Conservation (phyloP, 73 alveolate species). For the Paraurostyla sp. region DNA sequence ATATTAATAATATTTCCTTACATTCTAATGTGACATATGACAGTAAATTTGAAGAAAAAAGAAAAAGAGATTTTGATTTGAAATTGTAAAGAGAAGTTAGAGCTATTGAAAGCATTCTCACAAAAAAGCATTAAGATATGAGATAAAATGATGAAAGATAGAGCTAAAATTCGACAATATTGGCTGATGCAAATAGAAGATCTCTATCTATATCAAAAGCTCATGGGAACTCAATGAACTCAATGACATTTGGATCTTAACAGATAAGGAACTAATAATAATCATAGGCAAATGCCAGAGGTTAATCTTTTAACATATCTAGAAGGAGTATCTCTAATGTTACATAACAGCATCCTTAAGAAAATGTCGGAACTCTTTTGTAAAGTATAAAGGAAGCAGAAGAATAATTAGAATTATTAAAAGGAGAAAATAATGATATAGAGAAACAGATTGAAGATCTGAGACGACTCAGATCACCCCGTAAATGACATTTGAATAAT, state of each 20-base stretch:
- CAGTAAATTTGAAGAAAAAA: conserved; percentile 1
- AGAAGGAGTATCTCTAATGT: not conserved
- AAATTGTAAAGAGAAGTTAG: conserved; percentile 20
- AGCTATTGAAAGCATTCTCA: not conserved
- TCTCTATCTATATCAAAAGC: not conserved
- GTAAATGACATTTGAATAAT: not conserved
- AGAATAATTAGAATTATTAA: conserved; percentile 17
- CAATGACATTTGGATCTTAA: conserved; percentile 17
- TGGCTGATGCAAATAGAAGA: not conserved
- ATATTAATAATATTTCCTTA: not conserved
- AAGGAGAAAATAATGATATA: conserved; percentile 26
- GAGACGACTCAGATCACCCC: conserved; percentile 27
- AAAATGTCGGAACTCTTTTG: conserved; percentile 20
- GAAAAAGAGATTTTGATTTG: conserved; percentile 43
- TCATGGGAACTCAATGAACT: not conserved
- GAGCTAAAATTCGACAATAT: not conserved
- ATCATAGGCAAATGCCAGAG: not conserved
- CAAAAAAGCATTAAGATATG: conserved; percentile 15
- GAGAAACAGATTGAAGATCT: conserved; percentile 3
- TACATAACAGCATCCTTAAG: not conserved
- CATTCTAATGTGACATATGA: not conserved
- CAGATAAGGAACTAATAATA: not conserved
- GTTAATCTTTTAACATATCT: not conserved
- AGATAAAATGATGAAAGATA: not conserved
- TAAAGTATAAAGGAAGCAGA: conserved; percentile 37